These are phyloP conservation scores for Globisporangium spiculum DNA, from an alignment of 352 stramenopile genomes.

Conservation along the genomic window DNA sequence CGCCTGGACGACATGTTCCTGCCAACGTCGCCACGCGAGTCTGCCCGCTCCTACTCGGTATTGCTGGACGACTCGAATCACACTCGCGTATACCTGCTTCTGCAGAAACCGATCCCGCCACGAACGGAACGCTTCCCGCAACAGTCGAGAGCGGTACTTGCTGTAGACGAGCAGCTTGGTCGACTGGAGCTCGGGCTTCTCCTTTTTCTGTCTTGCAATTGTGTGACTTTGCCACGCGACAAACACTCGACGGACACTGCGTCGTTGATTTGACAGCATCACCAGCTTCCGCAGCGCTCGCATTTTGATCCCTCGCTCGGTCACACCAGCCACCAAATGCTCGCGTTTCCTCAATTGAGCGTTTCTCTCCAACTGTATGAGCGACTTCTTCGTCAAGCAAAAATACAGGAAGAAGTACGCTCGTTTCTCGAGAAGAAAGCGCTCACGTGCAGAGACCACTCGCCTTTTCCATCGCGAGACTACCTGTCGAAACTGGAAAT, in stretches of 20 bases:
- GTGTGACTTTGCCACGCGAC: not conserved
- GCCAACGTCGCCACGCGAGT: slow-evolving; percentile 13
- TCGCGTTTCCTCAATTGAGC: not conserved
- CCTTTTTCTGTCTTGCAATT: not conserved
- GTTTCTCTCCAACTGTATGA: slow-evolving; percentile 9
- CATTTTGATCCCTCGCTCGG: not conserved
- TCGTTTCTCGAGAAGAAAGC: slow-evolving; percentile 8
- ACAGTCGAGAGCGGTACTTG: slow-evolving; percentile 1
- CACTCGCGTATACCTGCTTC: not conserved
- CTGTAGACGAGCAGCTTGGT: slow-evolving; percentile 8
- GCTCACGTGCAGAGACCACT: not conserved
- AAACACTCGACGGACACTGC: slow-evolving; percentile 2
- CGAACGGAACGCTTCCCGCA: slow-evolving; percentile 7
- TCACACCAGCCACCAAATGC: not conserved
- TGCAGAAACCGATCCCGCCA: not conserved
- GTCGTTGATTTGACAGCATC: not conserved
- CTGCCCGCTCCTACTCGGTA: not conserved
- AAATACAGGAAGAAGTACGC: slow-evolving; percentile 24
- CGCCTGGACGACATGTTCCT: not conserved
- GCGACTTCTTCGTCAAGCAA: slow-evolving; percentile 17
- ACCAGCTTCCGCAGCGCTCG: not conserved
- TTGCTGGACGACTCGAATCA: slow-evolving; percentile 2
- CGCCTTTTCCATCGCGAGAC: slow-evolving; percentile 9
- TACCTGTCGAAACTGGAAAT: slow-evolving; percentile 1
- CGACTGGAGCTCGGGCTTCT: not conserved